These are phyloP conservation scores for Ophiostoma himal-ulmi DNA, from an alignment of 2,329 filamentous ascomycete genomes.

Conservation along the genomic window DNA sequence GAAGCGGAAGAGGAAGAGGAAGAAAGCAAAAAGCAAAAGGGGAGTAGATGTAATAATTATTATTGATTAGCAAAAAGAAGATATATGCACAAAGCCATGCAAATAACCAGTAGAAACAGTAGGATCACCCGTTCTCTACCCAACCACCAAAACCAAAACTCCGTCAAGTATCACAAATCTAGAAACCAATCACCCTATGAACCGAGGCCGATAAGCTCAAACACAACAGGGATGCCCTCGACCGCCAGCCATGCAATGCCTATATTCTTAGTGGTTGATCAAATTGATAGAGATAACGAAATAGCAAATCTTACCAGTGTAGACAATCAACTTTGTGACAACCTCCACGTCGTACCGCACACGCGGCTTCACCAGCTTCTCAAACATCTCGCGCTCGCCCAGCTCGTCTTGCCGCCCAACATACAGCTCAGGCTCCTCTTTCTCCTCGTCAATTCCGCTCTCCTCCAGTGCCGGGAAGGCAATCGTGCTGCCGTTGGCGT, in stretches of 20 bases:
- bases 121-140: constrained; percentile 5
- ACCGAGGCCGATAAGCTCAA: constrained; percentile 52
- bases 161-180: not conserved
- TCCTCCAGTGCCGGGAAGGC: not conserved
- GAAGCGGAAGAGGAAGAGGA: not conserved
- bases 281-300: not conserved
- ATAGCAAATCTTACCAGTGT: constrained; percentile 60
- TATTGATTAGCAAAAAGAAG: not conserved
- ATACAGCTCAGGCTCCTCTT: constrained; percentile 35
- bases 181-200: not conserved
- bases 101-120: not conserved
- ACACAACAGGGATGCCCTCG: constrained; percentile 66
- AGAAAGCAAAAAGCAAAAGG: not conserved
- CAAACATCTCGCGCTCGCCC: constrained; percentile 76
- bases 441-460: constrained; percentile 21
- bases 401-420: constrained; percentile 45
- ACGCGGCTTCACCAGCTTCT: constrained; percentile 73
- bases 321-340: constrained; percentile 92
- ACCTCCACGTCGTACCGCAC: constrained; percentile 98
- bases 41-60: too few relatives aligned
- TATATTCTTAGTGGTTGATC: constrained; percentile 33
- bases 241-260: constrained; percentile 80
- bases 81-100: not conserved
- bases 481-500: not conserved
- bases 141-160: not conserved